phyloP scores from a whole-genome alignment of 73 alveolate species.

The Paramecium bursaria region DNA sequence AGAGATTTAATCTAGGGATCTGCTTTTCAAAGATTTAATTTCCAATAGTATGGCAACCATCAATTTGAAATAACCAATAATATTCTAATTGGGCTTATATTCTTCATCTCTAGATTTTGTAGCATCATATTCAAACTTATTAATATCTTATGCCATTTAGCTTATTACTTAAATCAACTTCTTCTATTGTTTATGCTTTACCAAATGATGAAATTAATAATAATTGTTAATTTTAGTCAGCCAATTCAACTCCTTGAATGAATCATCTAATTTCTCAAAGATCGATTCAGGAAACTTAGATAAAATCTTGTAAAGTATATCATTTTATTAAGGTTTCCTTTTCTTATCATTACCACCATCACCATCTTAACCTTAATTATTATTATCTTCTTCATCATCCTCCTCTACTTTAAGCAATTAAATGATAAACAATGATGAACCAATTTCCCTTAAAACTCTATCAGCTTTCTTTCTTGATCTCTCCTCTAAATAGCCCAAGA shows the following conservation, averaged over 20 bases:
- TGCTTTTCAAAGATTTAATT: too few relatives aligned
- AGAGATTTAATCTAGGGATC: too few relatives aligned
- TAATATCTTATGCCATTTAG: neutral
- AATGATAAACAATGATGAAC: constrained; percentile 16
- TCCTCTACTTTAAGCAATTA: neutral
- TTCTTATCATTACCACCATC: neutral
- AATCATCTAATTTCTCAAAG: constrained; percentile 4
- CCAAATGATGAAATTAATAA: constrained; percentile 23
- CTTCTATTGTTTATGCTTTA: constrained; percentile 7
- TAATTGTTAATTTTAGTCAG: neutral
- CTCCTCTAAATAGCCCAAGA: neutral
- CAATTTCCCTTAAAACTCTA: constrained; percentile 39
- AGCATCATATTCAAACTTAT: neutral
- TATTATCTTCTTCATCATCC: constrained; percentile 7
- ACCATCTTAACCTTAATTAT: neutral
- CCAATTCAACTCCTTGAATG: neutral
- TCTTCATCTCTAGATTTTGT: neutral
- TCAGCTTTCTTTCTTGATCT: constrained; percentile 8
- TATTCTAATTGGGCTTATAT: neutral
- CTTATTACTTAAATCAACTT: neutral
- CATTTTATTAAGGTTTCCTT: neutral
- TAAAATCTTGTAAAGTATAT: neutral
- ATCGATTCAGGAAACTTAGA: constrained; percentile 12
- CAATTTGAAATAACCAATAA: too few relatives aligned
- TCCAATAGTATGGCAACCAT: too few relatives aligned